Percentiles rank a stretch among this genome's conserved stretches.
Conservation (phyloP, 148 eudicot species). For the Fagopyrum homotropicum region DNA sequence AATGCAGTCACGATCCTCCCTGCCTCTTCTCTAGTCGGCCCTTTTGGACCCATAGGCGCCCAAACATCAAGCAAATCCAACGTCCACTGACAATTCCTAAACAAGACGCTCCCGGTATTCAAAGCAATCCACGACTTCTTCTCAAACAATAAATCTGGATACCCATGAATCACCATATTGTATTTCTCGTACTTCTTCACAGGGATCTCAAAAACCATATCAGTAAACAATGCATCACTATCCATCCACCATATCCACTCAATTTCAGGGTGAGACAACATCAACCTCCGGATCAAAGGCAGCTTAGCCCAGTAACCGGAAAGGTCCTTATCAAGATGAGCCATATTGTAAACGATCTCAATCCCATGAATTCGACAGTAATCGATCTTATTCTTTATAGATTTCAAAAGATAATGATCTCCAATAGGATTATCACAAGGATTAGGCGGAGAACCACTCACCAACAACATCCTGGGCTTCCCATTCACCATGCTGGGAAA, state of each 20-base stretch:
- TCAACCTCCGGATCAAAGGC: slow-evolving; percentile 58
- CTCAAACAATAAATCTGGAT: slow-evolving; percentile 62
- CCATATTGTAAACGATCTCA: slow-evolving; percentile 74
- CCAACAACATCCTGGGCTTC: slow-evolving; percentile 49
- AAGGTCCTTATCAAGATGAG: slow-evolving; percentile 61
- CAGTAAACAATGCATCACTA: slow-evolving; percentile 89
- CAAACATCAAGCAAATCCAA: slow-evolving; percentile 78
- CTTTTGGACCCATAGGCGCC: slow-evolving; percentile 91
- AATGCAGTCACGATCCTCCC: slow-evolving; percentile 56
- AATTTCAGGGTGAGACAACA: slow-evolving; percentile 79
- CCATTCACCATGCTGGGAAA: slow-evolving; percentile 35
- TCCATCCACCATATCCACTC: slow-evolving; percentile 95
- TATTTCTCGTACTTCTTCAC: slow-evolving; percentile 32
- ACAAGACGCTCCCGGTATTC: slow-evolving; percentile 79
- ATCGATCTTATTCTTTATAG: slow-evolving; percentile 80
- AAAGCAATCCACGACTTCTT: slow-evolving; percentile 81
- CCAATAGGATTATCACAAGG: slow-evolving; percentile 88
- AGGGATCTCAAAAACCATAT: slow-evolving; percentile 77
- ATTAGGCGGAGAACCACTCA: slow-evolving; percentile 64
- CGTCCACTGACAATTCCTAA: slow-evolving; percentile 83
- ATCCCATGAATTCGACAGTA: slow-evolving; percentile 75
- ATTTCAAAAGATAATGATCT: slow-evolving; percentile 69
- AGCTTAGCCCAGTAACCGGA: slow-evolving; percentile 80
- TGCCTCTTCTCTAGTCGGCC: slow-evolving; percentile 61
- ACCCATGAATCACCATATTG: slow-evolving; percentile 76